Evolutionary conservation across 306 rosid species (phyloP), one percentile per base, ranked within the genome.

Genomic region (Cucumis sativus): DNA sequence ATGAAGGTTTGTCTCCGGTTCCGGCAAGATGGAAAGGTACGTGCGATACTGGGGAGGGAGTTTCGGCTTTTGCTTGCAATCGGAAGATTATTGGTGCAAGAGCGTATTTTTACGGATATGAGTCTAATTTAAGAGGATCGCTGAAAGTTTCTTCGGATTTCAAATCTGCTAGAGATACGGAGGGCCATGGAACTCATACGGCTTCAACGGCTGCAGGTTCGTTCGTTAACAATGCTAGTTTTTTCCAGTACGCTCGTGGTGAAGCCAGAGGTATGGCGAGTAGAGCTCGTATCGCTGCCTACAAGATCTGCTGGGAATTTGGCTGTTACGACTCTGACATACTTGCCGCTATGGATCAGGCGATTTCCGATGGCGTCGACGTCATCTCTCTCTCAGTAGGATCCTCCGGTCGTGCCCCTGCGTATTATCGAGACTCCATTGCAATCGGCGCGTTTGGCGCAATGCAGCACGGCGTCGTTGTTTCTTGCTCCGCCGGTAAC

Each of bases 291-390:
- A 90, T 95, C 61, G 95, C 96, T 2, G 93, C 88, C 2, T 95
- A 95, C 75, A 95, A 95, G 52, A 89, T 95, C 84, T 95, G 98
- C 64, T 95, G 97, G 98, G 5, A 20, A 0, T 20, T 45, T 2
- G 96, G 98, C 1, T 95, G 97, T 59, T 95, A 77, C 43, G 97
- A 95, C 25, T 95, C 96, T 4, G 96, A 95, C 49, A 95, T 95
- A 18, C 89, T 90, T n/a, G 98, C 97, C 30, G 97, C 98, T 20
- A 88, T 95, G 93, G 96, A 95, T 80, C 90, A 90, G 74, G 98
- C 98, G 6, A 85, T 95, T 23, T 61, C 88, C 5, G 96, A 95
- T 62, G 97, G 96, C 0, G 96, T 92, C 17, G 86, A 92, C 67
- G 55, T 95, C 3, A 92, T 95, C 28, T 95, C 96, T 0, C 93